Evolutionary conservation across 306 rosid genomes (phyloP).

Genomic region (Canavalia gladiata): DNA sequence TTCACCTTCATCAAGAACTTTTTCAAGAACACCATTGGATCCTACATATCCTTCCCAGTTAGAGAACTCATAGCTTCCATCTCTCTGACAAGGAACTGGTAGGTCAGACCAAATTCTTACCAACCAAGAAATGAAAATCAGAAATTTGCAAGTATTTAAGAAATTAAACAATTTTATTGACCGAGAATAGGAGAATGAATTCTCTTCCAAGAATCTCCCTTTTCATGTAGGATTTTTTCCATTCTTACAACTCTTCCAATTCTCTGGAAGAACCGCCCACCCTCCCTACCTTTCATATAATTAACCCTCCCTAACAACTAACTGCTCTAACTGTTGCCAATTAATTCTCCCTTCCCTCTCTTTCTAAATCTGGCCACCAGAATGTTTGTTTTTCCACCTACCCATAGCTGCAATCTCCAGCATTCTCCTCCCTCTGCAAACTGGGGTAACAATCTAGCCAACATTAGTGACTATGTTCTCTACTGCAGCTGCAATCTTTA

Average conservation of each 20-base stretch:
- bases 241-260: not conserved
- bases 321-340: too few species aligned
- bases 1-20: not conserved
- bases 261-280: not conserved
- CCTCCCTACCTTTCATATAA: not conserved
- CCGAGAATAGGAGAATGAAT: not conserved
- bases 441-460: not conserved
- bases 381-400: not conserved
- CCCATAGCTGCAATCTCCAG: not conserved
- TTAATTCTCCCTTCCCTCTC: too few species aligned
- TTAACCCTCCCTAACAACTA: too few species aligned
- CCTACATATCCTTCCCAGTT: not conserved
- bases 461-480: conserved; percentile 6
- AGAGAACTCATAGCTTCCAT: not conserved
- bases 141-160: not conserved
- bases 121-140: not conserved
- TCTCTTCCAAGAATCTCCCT: not conserved
- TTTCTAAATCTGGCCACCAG: not conserved
- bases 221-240: not conserved
- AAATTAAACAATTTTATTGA: not conserved
- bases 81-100: not conserved
- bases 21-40: not conserved
- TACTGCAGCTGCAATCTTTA: conserved; percentile 24
- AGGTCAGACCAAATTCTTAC: not conserved
- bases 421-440: not conserved